Evolutionary conservation across 371 early-diverging fungal species (phyloP), one percentile per base, ranked within the genome.

Genomic region (Mucor ambiguus): DNA sequence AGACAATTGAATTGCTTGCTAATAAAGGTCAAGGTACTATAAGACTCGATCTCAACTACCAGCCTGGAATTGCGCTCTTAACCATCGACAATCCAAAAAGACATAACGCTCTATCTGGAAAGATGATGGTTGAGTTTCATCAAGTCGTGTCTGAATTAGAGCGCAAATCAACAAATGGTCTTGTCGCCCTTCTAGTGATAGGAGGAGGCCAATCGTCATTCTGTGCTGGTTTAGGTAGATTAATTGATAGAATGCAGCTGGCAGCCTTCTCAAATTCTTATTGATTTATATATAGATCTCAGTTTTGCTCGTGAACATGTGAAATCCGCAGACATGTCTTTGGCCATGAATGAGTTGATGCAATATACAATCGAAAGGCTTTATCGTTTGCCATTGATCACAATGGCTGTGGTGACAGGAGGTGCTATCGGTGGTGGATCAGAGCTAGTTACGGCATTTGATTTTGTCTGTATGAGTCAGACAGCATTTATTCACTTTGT

Each of bases 351-450:
- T 33, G 61, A 66, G 24, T 73, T 89, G n/a, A 89, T 89, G 90
- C 80, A 86, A 61, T 80, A 85, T 57, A 82, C 87, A 22, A 58
- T 92, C 24, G 64, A 81, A 0, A 76, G 85, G 4, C 76, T 92
- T 48, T 62, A 82, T 58, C 77, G 81, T 1, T 75, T 92, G 5
- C 87, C 90, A 1, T 63, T 89, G 32, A 66, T 91, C 28, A 79
- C 89, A 4, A 77, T 90, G 14, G 91, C 90, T 0, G 85, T 89
- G 0, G 75, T 91, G 20, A 85, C 87, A 11, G 89, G 90, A 37
- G 78, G 82, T 12, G 90, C 89, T 22, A 76, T 92, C 28, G 92
- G 92, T 7, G 93, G 91, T 9, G 93, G 93, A 11, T 90, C 91
- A 5, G 93, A 93, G 65, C 71, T 91, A 41, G 68, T 86, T 3